These are phyloP conservation scores for Emydomyces testavorans DNA, from an alignment of 2,329 filamentous ascomycete species.

Conservation along the genomic window DNA sequence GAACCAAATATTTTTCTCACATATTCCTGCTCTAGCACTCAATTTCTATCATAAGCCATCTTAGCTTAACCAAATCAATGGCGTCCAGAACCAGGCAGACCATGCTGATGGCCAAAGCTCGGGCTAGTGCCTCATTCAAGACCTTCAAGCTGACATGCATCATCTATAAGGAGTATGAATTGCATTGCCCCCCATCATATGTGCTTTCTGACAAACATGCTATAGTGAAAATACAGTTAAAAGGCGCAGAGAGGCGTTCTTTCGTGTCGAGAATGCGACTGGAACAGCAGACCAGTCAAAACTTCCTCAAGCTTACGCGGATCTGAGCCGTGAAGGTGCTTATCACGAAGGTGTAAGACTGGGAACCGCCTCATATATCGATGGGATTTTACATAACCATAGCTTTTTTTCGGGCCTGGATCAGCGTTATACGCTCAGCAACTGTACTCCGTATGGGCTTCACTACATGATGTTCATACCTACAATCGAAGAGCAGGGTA, in stretches of 20 bases:
- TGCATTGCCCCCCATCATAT: not conserved
- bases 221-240: conserved; percentile 11
- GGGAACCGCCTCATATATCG: conserved; percentile 21
- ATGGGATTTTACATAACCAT: conserved; percentile 19
- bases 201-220: not conserved
- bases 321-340: conserved; percentile 20
- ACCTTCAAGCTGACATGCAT: conserved; percentile 13
- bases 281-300: conserved; percentile 17
- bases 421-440: conserved; percentile 16
- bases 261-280: conserved; percentile 12
- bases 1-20: too few species aligned
- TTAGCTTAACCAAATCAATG: not conserved
- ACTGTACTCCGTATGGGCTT: conserved; percentile 15
- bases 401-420: conserved; percentile 19
- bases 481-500: conserved; percentile 15
- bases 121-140: conserved; percentile 12
- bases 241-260: conserved; percentile 14
- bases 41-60: not conserved
- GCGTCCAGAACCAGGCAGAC: conserved; percentile 8
- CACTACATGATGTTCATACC: conserved; percentile 17
- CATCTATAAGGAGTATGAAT: conserved; percentile 12
- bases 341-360: conserved; percentile 20
- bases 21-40: too few species aligned
- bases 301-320: conserved; percentile 20
- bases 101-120: conserved; percentile 10